Evolutionary conservation across 371 early-diverging fungal genomes (phyloP), one percentile per base, ranked within the genome.

Genomic region (Mucor plumbeus): DNA sequence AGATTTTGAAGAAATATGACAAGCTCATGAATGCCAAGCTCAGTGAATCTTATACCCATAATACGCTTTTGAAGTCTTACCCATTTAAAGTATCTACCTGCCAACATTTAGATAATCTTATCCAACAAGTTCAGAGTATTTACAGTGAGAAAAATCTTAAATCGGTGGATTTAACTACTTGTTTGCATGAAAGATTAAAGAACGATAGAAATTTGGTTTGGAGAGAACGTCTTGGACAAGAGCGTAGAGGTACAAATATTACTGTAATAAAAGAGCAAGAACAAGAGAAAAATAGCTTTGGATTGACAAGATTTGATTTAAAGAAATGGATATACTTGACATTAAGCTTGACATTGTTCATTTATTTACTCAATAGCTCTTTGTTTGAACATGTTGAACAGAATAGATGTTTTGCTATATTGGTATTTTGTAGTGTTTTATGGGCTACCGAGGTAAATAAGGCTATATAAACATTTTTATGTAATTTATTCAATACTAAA

Each of bases 1-100:
- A 96, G 79, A 93, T 97, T 70, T 76, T 97, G 31, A 97, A 96
- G 73, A 97, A 97, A 79, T 94, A 89, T 69, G 97, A 97, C 83
- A 97, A 95, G 38, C 88, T 91, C 36, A 85, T 91, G 2, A 75
- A 77, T 17, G 76, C 76, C 15, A 78, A 84, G 15, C 83, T 90
- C 50, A 65, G 64, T 4, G 21, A 64, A 36, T 39, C 35, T 7
- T 89, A 88, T 65, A 78, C 88, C 72, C 71, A 74, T 26, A 75
- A 76, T 34, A 86, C 84, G 43, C 87, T 93, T 0, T 79, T 85
- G 34, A 67, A 72, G 72, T 86, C 6, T 69, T 78, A 15, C 85
- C 91, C 5, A 87, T 87, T 76, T 19, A 72, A 72, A 35, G 33
- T 72, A 7, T 73, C 78, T 17, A 83, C 88, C 7, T 79, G 77